Percentiles rank a stretch among this genome's conserved stretches.
These are phyloP conservation scores for Leishmania lainsoni DNA, from an alignment of 208 protist genomes.

Conservation along the genomic window DNA sequence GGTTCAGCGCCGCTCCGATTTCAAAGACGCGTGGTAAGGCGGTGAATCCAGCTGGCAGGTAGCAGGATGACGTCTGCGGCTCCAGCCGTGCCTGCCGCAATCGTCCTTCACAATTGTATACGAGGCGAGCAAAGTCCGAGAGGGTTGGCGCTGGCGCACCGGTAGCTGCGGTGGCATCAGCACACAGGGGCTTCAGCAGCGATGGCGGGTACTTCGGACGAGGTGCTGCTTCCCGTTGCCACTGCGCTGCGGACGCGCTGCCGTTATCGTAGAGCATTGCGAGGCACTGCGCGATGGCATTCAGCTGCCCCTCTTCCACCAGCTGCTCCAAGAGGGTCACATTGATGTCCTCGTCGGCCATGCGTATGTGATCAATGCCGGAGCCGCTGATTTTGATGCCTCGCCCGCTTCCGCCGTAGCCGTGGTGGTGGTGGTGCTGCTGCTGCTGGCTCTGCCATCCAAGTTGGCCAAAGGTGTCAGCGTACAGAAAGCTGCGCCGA, in stretches of 20 bases:
- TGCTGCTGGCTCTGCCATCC: slow-evolving; percentile 8
- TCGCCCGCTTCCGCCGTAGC: slow-evolving; percentile 6
- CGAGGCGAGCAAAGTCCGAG: slow-evolving; percentile 25
- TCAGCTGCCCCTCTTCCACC: slow-evolving; percentile 90
- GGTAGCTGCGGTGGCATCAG: background rate
- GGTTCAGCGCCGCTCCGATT: slow-evolving; percentile 89
- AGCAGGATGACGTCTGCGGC: slow-evolving; percentile 58
- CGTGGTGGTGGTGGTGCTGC: slow-evolving; percentile 12
- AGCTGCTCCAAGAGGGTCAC: slow-evolving; percentile 88
- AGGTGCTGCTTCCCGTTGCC: background rate
- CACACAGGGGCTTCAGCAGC: background rate
- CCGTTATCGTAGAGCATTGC: slow-evolving; percentile 64
- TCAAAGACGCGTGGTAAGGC: slow-evolving; percentile 79
- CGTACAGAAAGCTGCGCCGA: slow-evolving; percentile 19
- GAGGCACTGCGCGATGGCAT: slow-evolving; percentile 83
- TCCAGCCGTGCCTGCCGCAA: slow-evolving; percentile 60
- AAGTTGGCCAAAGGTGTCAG: slow-evolving; percentile 19
- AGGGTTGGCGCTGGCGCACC: background rate
- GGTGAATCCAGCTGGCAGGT: slow-evolving; percentile 73
- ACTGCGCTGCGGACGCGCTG: slow-evolving; percentile 9
- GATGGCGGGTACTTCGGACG: slow-evolving; percentile 17
- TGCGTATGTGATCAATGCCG: slow-evolving; percentile 41
- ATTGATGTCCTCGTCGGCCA: slow-evolving; percentile 78
- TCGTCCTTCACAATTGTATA: slow-evolving; percentile 39
- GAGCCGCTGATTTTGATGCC: slow-evolving; percentile 61